Evolutionary conservation across 169 alveolate species (phyloP), one percentile per base, ranked within the genome.

Genomic region (Eimeria sp.): DNA sequence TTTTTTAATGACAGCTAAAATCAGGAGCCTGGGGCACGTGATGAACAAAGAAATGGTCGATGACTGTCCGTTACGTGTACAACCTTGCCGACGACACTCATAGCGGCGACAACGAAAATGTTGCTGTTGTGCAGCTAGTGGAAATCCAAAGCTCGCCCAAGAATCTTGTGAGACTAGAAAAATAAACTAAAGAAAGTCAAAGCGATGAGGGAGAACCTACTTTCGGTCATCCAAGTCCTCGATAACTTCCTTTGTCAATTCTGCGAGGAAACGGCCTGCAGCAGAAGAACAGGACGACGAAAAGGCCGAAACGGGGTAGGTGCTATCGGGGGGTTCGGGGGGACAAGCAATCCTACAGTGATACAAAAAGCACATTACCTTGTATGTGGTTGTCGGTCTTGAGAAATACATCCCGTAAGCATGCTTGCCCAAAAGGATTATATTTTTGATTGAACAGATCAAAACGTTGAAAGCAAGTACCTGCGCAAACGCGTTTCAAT

Each of bases 381-480:
- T 97, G 95, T 65, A 98, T 97, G 92, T 96, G 96, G 97, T 99
- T 99, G 94, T 98, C 99, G 22, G 99, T 98, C 89, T 99, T 98
- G 82, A 99, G 97, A 94, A 99, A 99, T 40, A 98, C 98, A 57
- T 98, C 99, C 72, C 99, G 96, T 61, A 99, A 95, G 18, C 97
- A n/a, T 11, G 98, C 61, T 78, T 98, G 98, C 9, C 99, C 99
- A 58, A 98, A 96, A 34, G 99, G 99, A 89, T 98, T 98, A 73
- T 98, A 98, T 97, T 99, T 99, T 92, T 97, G 97, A 67, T 99
- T 99, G 97, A 99, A 99, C 25, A 98, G 97, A 94, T 99, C 99
- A 82, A 98, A 99, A 54, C 99, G 97, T 72, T 98, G 99, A 83
- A 98, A 98, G 51, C 99, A 97, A 25, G 97, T 96, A 25, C 92